Percentiles rank a stretch among this genome's conserved stretches.
Conservation (phyloP, 768 basidiomycete genomes). For the Lactarius psammicola region DNA sequence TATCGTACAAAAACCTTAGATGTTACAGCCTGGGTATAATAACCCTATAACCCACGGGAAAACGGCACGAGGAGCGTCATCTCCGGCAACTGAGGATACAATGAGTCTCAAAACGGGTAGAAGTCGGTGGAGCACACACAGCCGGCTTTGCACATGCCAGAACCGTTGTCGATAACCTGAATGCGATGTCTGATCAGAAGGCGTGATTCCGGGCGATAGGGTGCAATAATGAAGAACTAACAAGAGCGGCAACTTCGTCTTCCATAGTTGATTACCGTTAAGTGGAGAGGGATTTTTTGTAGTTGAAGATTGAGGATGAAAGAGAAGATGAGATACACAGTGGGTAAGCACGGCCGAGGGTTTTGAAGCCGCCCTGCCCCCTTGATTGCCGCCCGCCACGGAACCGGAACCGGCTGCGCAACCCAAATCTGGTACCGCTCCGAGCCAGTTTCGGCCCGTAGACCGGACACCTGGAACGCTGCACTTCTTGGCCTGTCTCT, state of each 20-base stretch:
- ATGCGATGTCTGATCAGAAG: slow-evolving; percentile 9
- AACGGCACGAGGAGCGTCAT: slow-evolving; percentile 94
- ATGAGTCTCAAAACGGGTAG: slow-evolving; percentile 53
- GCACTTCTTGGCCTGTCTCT: slow-evolving; percentile 1
- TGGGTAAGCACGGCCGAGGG: neutral
- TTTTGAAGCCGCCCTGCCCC: neutral
- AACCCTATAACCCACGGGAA: slow-evolving; percentile 72
- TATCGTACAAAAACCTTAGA: slow-evolving; percentile 33
- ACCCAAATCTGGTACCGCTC: slow-evolving; percentile 6
- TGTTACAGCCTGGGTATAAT: neutral
- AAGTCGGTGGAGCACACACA: slow-evolving; percentile 52
- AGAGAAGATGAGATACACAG: slow-evolving; percentile 1
- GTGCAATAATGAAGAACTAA: slow-evolving; percentile 32
- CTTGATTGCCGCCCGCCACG: slow-evolving; percentile 11
- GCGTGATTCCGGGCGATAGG: slow-evolving; percentile 11
- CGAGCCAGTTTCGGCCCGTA: neutral
- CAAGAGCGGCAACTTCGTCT: slow-evolving; percentile 62
- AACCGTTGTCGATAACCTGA: slow-evolving; percentile 89
- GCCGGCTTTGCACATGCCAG: slow-evolving; percentile 99
- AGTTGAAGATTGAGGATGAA: neutral
- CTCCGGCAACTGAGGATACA: slow-evolving; percentile 74
- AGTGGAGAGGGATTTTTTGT: slow-evolving; percentile 9
- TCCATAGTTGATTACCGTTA: slow-evolving; percentile 45
- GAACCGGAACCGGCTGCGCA: neutral
- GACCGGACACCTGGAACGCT: slow-evolving; percentile 2